Percentiles rank a stretch among this genome's conserved stretches.
These are phyloP conservation scores for Diaporthe eres DNA, from an alignment of 2,329 filamentous ascomycete genomes.

Conservation along the genomic window DNA sequence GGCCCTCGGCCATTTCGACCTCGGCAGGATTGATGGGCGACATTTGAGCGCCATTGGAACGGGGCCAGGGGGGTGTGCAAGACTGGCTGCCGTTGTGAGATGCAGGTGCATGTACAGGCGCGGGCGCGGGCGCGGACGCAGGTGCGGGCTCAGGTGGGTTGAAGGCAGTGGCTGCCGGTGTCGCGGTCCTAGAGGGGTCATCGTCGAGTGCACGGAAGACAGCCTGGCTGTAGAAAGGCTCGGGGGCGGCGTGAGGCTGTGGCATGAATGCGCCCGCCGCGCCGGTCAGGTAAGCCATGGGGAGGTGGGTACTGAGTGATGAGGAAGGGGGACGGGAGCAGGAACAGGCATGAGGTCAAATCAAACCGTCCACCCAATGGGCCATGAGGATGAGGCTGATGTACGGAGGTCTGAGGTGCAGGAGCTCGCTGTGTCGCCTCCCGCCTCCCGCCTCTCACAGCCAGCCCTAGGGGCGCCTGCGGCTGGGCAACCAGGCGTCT, in stretches of 20 bases:
- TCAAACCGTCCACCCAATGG: neutral
- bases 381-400: constrained; percentile 22
- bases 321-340: neutral
- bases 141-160: neutral
- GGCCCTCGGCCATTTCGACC: constrained; percentile 38
- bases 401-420: constrained; percentile 21
- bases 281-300: constrained; percentile 38
- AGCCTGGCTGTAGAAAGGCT: constrained; percentile 33
- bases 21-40: constrained; percentile 28
- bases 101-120: neutral
- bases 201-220: constrained; percentile 39
- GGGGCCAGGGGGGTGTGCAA: constrained; percentile 4
- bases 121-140: neutral
- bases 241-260: constrained; percentile 24
- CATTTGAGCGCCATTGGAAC: constrained; percentile 3
- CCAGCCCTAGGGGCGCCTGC: constrained; percentile 14
- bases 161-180: constrained; percentile 17
- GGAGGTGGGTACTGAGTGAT: constrained; percentile 26
- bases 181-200: constrained; percentile 29
- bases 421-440: constrained; percentile 16
- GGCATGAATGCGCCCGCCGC: constrained; percentile 33
- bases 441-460: neutral
- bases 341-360: constrained; percentile 26
- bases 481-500: constrained; percentile 16
- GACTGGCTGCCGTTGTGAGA: constrained; percentile 12